Evolutionary conservation across 192 early-diverging fungal genomes (phyloP).

Genomic region (Chytriomyces sp.): DNA sequence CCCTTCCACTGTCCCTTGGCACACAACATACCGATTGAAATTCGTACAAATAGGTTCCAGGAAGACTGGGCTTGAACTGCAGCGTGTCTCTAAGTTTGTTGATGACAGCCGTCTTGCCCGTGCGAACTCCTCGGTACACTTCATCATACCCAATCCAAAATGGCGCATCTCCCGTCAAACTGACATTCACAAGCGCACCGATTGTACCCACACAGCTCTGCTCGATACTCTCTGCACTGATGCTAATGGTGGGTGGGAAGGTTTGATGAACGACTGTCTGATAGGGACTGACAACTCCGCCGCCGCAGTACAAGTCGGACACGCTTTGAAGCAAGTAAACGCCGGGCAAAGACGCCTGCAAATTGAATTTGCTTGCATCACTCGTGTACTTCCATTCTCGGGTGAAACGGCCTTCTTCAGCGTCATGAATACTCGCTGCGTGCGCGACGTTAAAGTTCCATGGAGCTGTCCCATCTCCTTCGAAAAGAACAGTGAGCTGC

Average conservation of each 20-base stretch:
- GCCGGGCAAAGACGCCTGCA: slow-evolving; percentile 40
- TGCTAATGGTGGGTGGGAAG: slow-evolving; percentile 44
- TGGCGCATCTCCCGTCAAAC: slow-evolving; percentile 55
- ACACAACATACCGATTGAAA: slow-evolving; percentile 43
- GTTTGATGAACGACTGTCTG: slow-evolving; percentile 42
- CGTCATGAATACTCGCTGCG: background rate
- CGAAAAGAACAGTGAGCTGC: slow-evolving; percentile 51
- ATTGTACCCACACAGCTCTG: slow-evolving; percentile 56
- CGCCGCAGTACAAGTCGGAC: slow-evolving; percentile 50
- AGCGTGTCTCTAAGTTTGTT: slow-evolving; percentile 29
- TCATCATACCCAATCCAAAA: slow-evolving; percentile 53
- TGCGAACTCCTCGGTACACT: slow-evolving; percentile 7
- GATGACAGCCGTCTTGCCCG: background rate
- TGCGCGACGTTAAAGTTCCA: slow-evolving; percentile 48
- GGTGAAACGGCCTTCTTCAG: background rate
- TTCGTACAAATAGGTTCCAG: slow-evolving; percentile 50
- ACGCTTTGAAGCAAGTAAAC: slow-evolving; percentile 44
- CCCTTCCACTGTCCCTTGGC: too few relatives aligned
- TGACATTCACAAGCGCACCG: slow-evolving; percentile 51
- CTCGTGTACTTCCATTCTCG: background rate
- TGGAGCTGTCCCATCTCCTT: slow-evolving; percentile 52
- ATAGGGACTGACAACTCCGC: slow-evolving; percentile 33
- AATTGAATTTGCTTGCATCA: background rate
- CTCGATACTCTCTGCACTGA: slow-evolving; percentile 47
- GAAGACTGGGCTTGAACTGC: slow-evolving; percentile 28